Base-by-base conservation (phyloP, 129 eudicot genomes). In the Apium graveolens region DNA sequence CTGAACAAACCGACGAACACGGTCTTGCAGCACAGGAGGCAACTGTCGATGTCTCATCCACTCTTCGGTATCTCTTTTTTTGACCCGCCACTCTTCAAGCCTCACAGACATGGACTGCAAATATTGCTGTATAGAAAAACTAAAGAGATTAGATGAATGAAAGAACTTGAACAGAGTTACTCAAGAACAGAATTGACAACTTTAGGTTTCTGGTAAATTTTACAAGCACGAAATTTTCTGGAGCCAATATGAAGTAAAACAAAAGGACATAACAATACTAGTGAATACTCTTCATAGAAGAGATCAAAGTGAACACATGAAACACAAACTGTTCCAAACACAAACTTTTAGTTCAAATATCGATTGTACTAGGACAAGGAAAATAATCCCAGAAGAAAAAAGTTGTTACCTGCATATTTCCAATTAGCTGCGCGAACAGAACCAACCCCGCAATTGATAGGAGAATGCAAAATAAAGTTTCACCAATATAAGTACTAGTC, bases 31-130 rank as follows among this genome's bases (percentile, higher is more conserved):
- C 0, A 79, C 88, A 45, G 72, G 79, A 49, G 99, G 96, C 74
- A 96, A 80, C 75, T 96, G 99, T 0, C 99, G 96, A 78, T 90
- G 99, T 79, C 97, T 87, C 99, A 96, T 96, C 97, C 99, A 96
- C 74, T 96, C 99, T 73, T 96, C 99, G 0, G 95, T 92, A 69
- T 96, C 97, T 84, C 96, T 86, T 82, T 87, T 86, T 79, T 84
- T 96, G 44, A 92, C 80, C 69, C 99, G 83, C 97, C 99, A 96
- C 83, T 92, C 99, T 82, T 96, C 99, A 2, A 92, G 84, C 80
- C 97, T 92, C 62, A 96, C 89, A 68, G 91, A 87, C 90, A 92
- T 79, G 18, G 99, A 96, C 84, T 88, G 91, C 91, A 96, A 73
- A 55, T 96, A 96, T 21, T 95, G 87, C 97, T 96, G 45, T 20